Base-by-base conservation (phyloP, 2,329 filamentous ascomycete species). In the Septoria linicola region DNA sequence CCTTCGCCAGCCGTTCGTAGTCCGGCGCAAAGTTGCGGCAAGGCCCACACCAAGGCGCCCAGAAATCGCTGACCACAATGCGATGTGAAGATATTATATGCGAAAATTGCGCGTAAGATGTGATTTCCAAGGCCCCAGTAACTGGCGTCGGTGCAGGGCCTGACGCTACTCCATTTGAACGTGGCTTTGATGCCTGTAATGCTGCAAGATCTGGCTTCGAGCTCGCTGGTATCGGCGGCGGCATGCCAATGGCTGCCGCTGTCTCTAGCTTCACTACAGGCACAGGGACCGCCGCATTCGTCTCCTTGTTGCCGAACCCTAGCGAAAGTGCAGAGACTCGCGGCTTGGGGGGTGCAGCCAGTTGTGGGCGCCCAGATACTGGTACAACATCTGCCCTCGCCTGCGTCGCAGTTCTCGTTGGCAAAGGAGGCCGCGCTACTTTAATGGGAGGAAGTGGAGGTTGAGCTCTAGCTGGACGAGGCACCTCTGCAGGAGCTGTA, bases 201-300 rank as follows among this genome's bases (percentile, higher is more conserved):
- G 78, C 75, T 6, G 77, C 74, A 3, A 84, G 70, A 66, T 83
- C 78, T n/a, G 81, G 81, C 35, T 80, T 72, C 19, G 80, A 80
- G 16, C 72, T 69, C 20, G 73, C 60, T 6, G 81, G 81, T 8
- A 84, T 65, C 1, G 80, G 80, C 2, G 81, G 75, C 19, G 74
- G 73, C 8, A 59, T 60, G 31, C 59, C 61, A 20, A 61, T 57
- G 3, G 39, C 35, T n/a, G 41, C 23, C 8, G 54, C 45, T 11
- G 49, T 2, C 6, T 45, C 51, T 10, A 55, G 49, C 40, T 56
- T 51, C 13, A 40, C 23, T 32, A 17, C 17, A 16, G 55, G 51
- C 14, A 50, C 13, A 30, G 59, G 45, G 19, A 52, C 50, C 31
- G 59, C 30, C 10, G 49, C 42, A 8, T 50, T 47, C 6, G 55